These are phyloP conservation scores for Zygosaccharomyces sapae DNA, from an alignment of 1,139 yeast species.

Conservation along the genomic window DNA sequence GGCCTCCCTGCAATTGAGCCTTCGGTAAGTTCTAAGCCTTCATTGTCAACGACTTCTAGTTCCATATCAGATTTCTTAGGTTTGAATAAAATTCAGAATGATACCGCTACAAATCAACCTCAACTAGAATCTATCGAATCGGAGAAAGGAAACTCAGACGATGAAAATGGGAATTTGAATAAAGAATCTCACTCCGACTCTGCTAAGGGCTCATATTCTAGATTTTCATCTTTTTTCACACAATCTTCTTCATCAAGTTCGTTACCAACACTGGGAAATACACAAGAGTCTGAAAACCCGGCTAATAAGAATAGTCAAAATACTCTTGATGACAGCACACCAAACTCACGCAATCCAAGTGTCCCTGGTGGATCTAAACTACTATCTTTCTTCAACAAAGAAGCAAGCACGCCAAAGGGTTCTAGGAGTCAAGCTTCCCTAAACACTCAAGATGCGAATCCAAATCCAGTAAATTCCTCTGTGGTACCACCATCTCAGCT, in stretches of 20 bases:
- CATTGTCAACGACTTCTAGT: conserved; percentile 22
- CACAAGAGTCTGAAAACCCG: conserved; percentile 13
- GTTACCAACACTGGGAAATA: conserved; percentile 8
- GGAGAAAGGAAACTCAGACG: not conserved
- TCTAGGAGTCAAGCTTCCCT: conserved; percentile 5
- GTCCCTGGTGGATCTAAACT: conserved; percentile 29
- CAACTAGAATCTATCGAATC: not conserved
- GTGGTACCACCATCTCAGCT: not conserved
- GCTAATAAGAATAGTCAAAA: conserved; percentile 3
- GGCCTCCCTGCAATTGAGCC: conserved; percentile 34
- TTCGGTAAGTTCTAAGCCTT: conserved; percentile 10
- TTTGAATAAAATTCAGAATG: conserved; percentile 18
- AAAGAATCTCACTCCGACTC: conserved; percentile 17
- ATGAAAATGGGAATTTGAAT: conserved; percentile 3
- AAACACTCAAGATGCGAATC: conserved; percentile 4
- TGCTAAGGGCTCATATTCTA: conserved; percentile 29
- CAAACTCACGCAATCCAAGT: conserved; percentile 7
- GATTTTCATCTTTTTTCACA: conserved; percentile 35
- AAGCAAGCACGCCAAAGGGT: conserved; percentile 15
- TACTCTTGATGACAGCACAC: conserved; percentile 7
- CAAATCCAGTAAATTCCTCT: conserved; percentile 4
- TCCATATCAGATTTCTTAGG: conserved; percentile 34
- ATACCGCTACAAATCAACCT: conserved; percentile 1
- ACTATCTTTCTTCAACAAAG: conserved; percentile 32
- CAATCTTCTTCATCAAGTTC: conserved; percentile 15